These are phyloP conservation scores for Escovopsis weberi DNA, from an alignment of 2,329 filamentous ascomycete species.

Conservation along the genomic window DNA sequence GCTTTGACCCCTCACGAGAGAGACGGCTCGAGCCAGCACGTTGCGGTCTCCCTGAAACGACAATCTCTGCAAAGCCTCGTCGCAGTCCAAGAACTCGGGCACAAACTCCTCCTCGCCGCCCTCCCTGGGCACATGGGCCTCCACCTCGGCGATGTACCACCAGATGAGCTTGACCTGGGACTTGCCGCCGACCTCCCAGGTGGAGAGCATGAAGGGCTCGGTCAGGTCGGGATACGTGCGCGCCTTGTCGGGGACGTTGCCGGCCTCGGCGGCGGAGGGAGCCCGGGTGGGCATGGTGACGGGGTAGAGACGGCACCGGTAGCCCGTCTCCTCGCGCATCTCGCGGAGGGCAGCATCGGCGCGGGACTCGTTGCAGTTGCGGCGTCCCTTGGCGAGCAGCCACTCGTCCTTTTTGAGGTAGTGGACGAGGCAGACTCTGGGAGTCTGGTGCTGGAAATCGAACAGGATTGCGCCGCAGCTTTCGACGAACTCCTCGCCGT, in stretches of 20 bases:
- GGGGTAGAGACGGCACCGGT: not conserved
- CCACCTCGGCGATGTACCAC: constrained; percentile 5
- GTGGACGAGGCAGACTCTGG: constrained; percentile 7
- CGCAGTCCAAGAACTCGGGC: constrained; percentile 3
- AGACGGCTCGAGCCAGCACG: constrained; percentile 4
- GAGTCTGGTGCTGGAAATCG: constrained; percentile 2
- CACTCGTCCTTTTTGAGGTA: constrained; percentile 2
- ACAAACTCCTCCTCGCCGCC: not conserved
- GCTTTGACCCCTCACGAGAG: not conserved
- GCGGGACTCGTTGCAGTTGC: constrained; percentile 5
- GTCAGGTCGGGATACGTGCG: constrained; percentile 8
- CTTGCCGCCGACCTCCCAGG: constrained; percentile 1
- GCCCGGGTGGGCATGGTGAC: not conserved
- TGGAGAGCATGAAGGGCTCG: constrained; percentile 7
- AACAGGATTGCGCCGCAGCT: constrained; percentile 8
- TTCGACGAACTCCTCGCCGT: constrained; percentile 6
- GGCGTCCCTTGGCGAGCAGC: constrained; percentile 9
- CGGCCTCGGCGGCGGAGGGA: not conserved
- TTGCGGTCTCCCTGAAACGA: constrained; percentile 3
- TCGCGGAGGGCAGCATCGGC: constrained; percentile 7
- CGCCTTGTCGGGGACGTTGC: constrained; percentile 5
- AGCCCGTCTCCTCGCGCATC: constrained; percentile 4
- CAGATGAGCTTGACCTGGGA: constrained; percentile 5
- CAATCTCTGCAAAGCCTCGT: constrained; percentile 2
- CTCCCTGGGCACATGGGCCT: not conserved